phyloP scores from a whole-genome alignment of 345 rosid genomes.

The Conringia planisiliqua region DNA sequence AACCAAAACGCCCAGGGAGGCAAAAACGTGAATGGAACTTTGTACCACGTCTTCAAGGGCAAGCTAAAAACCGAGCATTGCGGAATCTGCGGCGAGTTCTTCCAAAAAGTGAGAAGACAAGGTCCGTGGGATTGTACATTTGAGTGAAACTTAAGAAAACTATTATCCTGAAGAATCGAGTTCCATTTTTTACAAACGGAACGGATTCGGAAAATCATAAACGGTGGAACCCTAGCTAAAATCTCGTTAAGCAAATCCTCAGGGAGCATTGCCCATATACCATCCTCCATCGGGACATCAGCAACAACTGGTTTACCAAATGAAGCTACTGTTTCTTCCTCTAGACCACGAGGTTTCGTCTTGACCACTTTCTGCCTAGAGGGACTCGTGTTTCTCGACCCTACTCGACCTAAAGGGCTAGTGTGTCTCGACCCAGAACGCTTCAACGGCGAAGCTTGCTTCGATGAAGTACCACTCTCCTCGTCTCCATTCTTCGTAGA shows the following conservation, averaged over 20 bases:
- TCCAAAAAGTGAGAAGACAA: constrained; percentile 90
- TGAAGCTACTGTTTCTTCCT: constrained; percentile 79
- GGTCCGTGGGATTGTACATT: constrained; percentile 73
- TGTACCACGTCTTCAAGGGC: constrained; percentile 89
- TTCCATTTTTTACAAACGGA: constrained; percentile 88
- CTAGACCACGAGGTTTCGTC: constrained; percentile 94
- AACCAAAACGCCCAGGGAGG: constrained; percentile 96
- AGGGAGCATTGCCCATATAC: constrained; percentile 93
- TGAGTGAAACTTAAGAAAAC: constrained; percentile 83
- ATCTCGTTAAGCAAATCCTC: constrained; percentile 91
- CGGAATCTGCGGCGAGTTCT: constrained; percentile 74
- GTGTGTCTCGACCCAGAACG: constrained; percentile 69
- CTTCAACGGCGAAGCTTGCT: constrained; percentile 58
- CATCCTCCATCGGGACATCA: constrained; percentile 88
- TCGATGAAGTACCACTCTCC: constrained; percentile 43
- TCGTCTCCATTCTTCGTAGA: constrained; percentile 37
- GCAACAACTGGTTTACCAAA: constrained; percentile 64
- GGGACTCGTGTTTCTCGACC: constrained; percentile 84
- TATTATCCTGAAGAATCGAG: constrained; percentile 75
- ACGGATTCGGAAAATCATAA: constrained; percentile 86
- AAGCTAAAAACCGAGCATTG: constrained; percentile 93
- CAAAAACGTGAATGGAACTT: constrained; percentile 78
- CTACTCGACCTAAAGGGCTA: constrained; percentile 70
- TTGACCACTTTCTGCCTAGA: constrained; percentile 76
- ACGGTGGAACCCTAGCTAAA: constrained; percentile 87